phyloP scores from a whole-genome alignment of 371 early-diverging fungal species.

The Syncephalastrum contaminatum region DNA sequence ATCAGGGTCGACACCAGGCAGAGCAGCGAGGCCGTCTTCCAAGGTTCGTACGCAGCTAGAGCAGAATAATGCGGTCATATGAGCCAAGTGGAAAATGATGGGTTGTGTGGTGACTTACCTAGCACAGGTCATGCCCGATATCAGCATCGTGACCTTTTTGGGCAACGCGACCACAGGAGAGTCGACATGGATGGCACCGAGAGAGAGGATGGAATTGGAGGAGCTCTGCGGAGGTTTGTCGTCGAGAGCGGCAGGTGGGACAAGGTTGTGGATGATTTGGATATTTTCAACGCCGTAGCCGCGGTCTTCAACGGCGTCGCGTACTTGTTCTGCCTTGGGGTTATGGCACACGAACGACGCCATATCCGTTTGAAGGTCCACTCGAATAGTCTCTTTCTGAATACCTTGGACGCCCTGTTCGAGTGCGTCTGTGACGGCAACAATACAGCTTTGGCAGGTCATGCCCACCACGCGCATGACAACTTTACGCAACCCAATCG shows the following conservation, averaged over 20 bases:
- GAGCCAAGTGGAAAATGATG: not conserved
- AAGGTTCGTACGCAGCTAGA: slow-evolving; percentile 68
- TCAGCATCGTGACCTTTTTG: slow-evolving; percentile 43
- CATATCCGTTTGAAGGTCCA: slow-evolving; percentile 46
- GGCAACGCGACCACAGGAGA: slow-evolving; percentile 20
- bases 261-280: slow-evolving; percentile 45
- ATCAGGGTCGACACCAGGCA: slow-evolving; percentile 56
- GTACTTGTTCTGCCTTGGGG: slow-evolving; percentile 25
- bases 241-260: slow-evolving; percentile 17
- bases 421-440: slow-evolving; percentile 32
- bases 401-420: slow-evolving; percentile 26
- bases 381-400: slow-evolving; percentile 31
- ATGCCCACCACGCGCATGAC: slow-evolving; percentile 48
- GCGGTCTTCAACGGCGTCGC: slow-evolving; percentile 27
- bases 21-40: slow-evolving; percentile 52
- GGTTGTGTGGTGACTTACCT: slow-evolving; percentile 5
- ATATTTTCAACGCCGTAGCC: slow-evolving; percentile 45
- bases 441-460: slow-evolving; percentile 36
- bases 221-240: not conserved
- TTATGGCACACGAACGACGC: slow-evolving; percentile 39
- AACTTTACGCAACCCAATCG: slow-evolving; percentile 24
- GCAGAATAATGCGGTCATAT: not conserved
- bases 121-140: slow-evolving; percentile 80
- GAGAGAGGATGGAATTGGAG: slow-evolving; percentile 18
- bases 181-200: slow-evolving; percentile 30